Evolutionary conservation across 176 grass and related monocot genomes (phyloP).

Genomic region (Rhynchospora tenuis): DNA sequence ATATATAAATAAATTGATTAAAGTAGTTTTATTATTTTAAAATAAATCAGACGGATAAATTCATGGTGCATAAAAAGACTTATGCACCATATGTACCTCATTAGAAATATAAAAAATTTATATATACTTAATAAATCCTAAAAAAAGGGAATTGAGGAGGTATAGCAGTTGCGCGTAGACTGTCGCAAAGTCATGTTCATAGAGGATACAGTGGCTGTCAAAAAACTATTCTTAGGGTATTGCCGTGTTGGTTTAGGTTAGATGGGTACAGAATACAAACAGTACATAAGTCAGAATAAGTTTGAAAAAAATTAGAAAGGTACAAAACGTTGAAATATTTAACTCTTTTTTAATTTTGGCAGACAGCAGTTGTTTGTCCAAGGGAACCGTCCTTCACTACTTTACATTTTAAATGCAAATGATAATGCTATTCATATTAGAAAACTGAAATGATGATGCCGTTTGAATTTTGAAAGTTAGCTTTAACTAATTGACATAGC

Average conservation of each 20-base stretch:
- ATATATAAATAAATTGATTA: no score
- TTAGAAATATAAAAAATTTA: no score
- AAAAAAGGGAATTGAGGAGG: no score
- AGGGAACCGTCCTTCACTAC: background rate
- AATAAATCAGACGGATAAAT: no score
- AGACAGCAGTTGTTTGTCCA: background rate
- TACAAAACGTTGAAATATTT: background rate
- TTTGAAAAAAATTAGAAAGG: conserved; percentile 13
- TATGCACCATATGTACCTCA: no score
- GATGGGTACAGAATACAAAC: background rate
- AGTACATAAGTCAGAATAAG: conserved; percentile 2
- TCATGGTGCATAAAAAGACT: no score
- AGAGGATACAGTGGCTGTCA: background rate
- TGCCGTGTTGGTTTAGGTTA: background rate
- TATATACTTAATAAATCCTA: no score
- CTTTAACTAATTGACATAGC: background rate
- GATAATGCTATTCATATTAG: background rate
- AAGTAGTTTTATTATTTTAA: no score
- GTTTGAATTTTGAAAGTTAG: background rate
- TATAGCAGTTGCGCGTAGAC: no score
- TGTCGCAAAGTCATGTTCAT: background rate
- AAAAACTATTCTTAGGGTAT: background rate
- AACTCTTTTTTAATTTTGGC: conserved; percentile 1
- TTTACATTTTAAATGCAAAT: background rate
- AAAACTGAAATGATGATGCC: background rate